phyloP scores from a whole-genome alignment of 2,329 filamentous ascomycete species.

The Sclerotinia minor region DNA sequence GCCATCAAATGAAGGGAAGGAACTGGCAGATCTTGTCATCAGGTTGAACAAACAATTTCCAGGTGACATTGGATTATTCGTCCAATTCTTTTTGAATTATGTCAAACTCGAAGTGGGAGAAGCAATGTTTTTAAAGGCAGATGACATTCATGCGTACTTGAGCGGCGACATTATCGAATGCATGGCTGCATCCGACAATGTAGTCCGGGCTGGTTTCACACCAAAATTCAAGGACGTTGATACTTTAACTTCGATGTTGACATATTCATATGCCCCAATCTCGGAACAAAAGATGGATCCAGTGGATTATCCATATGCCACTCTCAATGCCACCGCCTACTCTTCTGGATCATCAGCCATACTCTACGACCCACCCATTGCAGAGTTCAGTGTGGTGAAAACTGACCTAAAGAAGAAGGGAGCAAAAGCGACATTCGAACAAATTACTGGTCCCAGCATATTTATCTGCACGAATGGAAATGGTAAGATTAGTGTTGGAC shows the following conservation, averaged over 20 bases:
- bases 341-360: slow-evolving; percentile 69
- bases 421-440: slow-evolving; percentile 85
- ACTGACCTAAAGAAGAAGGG: slow-evolving; percentile 69
- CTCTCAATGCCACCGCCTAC: slow-evolving; percentile 79
- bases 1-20: slow-evolving; percentile 64
- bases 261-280: slow-evolving; percentile 93
- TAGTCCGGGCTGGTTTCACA: slow-evolving; percentile 94
- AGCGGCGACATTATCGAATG: slow-evolving; percentile 96
- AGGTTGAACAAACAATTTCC: slow-evolving; percentile 84
- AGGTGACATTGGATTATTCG: slow-evolving; percentile 86
- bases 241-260: slow-evolving; percentile 86
- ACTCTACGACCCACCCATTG: slow-evolving; percentile 93
- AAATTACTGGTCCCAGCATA: slow-evolving; percentile 85
- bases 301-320: slow-evolving; percentile 79
- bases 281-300: slow-evolving; percentile 92
- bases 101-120: slow-evolving; percentile 85
- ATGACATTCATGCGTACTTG: slow-evolving; percentile 96
- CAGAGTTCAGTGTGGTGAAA: slow-evolving; percentile 90
- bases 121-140: slow-evolving; percentile 92
- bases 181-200: slow-evolving; percentile 99
- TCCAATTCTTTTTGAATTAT: slow-evolving; percentile 96
- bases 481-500: slow-evolving; percentile 82
- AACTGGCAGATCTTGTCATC: slow-evolving; percentile 73
- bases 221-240: slow-evolving; percentile 97
- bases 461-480: slow-evolving; percentile 84